These are phyloP conservation scores for Platismatia glauca DNA, from an alignment of 495 filamentous ascomycete genomes.

Conservation along the genomic window DNA sequence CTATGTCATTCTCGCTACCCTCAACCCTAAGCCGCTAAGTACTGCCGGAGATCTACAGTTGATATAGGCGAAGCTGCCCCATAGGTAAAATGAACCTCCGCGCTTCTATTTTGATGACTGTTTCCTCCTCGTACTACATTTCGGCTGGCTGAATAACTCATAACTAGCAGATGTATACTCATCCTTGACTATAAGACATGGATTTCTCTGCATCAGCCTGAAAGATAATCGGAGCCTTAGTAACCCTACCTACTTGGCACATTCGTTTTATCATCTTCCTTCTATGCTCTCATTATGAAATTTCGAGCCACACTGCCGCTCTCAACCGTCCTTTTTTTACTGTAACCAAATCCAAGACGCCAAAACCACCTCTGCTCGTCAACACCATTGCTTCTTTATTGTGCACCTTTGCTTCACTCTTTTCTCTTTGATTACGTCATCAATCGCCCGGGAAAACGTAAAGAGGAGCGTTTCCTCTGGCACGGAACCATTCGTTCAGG, in stretches of 20 bases:
- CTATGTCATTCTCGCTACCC: slow-evolving; percentile 15
- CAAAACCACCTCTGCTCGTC: background rate
- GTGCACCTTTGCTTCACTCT: background rate
- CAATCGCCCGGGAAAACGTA: background rate
- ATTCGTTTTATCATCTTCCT: slow-evolving; percentile 11
- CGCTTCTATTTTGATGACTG: slow-evolving; percentile 10
- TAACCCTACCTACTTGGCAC: slow-evolving; percentile 6
- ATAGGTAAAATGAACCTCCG: slow-evolving; percentile 14
- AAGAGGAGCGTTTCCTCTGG: background rate
- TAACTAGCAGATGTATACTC: slow-evolving; percentile 12
- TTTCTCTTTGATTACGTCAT: background rate
- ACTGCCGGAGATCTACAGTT: slow-evolving; percentile 6
- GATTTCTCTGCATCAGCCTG: slow-evolving; percentile 8
- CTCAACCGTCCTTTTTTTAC: background rate
- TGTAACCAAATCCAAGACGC: background rate
- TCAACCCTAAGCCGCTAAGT: slow-evolving; percentile 13
- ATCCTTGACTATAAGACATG: slow-evolving; percentile 6
- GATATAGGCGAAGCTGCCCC: slow-evolving; percentile 8
- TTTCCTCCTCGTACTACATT: slow-evolving; percentile 3
- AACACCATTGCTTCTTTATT: background rate
- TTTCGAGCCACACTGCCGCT: background rate
- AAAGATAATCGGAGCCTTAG: slow-evolving; percentile 13
- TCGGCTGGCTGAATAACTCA: slow-evolving; percentile 12
- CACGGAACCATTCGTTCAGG: background rate
- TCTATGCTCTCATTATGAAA: slow-evolving; percentile 7